A percentile compares a stretch with the other conserved stretches of the same genome.
These are phyloP conservation scores for Ogataea thermomethanolica DNA, from an alignment of 805 yeast genomes.

Conservation along the genomic window DNA sequence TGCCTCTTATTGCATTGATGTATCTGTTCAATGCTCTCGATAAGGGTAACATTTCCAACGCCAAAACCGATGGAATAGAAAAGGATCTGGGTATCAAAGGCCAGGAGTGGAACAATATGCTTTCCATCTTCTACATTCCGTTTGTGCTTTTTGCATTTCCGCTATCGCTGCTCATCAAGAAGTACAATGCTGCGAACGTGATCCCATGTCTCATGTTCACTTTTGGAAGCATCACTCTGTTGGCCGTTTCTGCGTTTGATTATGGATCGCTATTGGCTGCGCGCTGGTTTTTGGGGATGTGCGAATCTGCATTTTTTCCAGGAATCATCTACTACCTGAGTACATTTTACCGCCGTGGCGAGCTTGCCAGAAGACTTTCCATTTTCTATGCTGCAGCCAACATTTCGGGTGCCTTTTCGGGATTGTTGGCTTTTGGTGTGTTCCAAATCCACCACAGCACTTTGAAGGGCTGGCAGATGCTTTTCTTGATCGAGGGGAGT, in stretches of 20 bases:
- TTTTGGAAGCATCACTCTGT: constrained; percentile 41
- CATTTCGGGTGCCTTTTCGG: constrained; percentile 36
- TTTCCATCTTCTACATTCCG: constrained; percentile 44
- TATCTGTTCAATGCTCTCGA: constrained; percentile 48
- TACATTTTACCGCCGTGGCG: constrained; percentile 37
- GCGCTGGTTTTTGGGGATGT: constrained; percentile 37
- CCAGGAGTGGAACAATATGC: constrained; percentile 42
- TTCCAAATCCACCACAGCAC: constrained; percentile 38
- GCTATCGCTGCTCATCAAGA: constrained; percentile 38
- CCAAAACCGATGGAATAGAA: constrained; percentile 45
- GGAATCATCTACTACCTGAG: constrained; percentile 38
- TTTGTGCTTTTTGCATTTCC: constrained; percentile 46
- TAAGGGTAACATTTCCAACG: constrained; percentile 48
- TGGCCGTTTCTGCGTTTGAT: constrained; percentile 38
- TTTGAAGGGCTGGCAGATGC: constrained; percentile 46
- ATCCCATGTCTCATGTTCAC: constrained; percentile 43
- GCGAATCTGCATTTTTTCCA: constrained; percentile 39
- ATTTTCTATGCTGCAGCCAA: constrained; percentile 36
- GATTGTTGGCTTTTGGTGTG: constrained; percentile 33
- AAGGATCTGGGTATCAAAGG: constrained; percentile 40
- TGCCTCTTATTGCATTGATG: constrained; percentile 44
- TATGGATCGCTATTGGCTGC: constrained; percentile 36
- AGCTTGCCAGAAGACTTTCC: constrained; percentile 36
- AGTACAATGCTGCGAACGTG: constrained; percentile 41
- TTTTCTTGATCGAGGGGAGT: constrained; percentile 45